These are phyloP conservation scores for Naganishia vaughanmartiniae DNA, from an alignment of 768 basidiomycete genomes.

Conservation along the genomic window DNA sequence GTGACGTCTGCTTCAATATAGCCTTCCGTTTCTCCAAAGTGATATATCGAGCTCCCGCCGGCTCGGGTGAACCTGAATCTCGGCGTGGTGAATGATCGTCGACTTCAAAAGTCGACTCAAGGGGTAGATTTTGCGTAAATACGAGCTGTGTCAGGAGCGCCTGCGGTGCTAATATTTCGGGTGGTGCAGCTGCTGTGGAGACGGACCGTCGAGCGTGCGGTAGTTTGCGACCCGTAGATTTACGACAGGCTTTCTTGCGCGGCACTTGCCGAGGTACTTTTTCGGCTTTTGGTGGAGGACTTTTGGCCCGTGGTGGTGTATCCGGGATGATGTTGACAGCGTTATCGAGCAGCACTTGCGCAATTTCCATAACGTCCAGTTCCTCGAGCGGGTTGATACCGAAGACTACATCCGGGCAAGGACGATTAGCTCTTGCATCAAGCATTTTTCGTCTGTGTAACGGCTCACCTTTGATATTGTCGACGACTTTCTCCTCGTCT, in stretches of 20 bases:
- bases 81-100: neutral
- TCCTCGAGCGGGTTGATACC: conserved; percentile 21
- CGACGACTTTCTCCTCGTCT: neutral
- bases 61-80: neutral
- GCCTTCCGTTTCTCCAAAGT: neutral
- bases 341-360: conserved; percentile 1
- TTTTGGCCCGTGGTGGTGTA: neutral
- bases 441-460: neutral
- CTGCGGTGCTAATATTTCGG: no score
- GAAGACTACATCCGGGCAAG: neutral
- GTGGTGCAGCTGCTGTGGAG: neutral
- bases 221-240: conserved; percentile 2
- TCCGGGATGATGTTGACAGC: conserved; percentile 11
- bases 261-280: neutral
- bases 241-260: conserved; percentile 9
- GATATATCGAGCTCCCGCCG: neutral
- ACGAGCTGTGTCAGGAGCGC: neutral
- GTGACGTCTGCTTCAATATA: neutral
- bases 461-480: neutral
- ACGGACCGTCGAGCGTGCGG: neutral
- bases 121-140: neutral
- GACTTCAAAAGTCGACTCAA: neutral
- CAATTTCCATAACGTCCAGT: conserved; percentile 7
- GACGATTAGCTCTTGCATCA: no score
- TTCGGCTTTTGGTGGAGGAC: no score